phyloP scores from a whole-genome alignment of 352 stramenopile genomes.

The Phytophthora tubulina region DNA sequence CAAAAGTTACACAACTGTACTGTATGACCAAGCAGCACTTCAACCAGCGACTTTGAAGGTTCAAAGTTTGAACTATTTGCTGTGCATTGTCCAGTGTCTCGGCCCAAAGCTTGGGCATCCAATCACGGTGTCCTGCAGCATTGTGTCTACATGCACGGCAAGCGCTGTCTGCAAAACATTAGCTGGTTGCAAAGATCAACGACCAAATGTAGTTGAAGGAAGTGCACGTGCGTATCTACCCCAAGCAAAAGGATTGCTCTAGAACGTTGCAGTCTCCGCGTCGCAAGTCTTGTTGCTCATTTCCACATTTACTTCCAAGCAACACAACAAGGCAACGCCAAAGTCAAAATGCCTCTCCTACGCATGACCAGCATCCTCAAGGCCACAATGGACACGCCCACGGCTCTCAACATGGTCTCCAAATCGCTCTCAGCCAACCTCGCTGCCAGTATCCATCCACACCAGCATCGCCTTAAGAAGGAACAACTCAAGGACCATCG shows the following conservation, averaged over 20 bases:
- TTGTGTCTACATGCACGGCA: too few relatives aligned
- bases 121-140: too few relatives aligned
- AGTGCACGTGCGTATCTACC: conserved; percentile 22
- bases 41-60: too few relatives aligned
- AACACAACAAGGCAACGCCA: neutral
- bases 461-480: conserved; percentile 22
- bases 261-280: neutral
- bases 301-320: conserved; percentile 13
- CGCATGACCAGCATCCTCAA: conserved; percentile 37
- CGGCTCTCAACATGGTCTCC: conserved; percentile 29
- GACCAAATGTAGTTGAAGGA: neutral
- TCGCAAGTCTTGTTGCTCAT: neutral
- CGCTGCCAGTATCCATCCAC: conserved; percentile 25
- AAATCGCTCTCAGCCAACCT: conserved; percentile 32
- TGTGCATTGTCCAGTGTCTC: too few relatives aligned
- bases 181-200: too few relatives aligned
- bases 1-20: neutral
- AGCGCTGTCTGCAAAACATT: too few relatives aligned
- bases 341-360: conserved; percentile 24
- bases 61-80: too few relatives aligned
- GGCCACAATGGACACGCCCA: conserved; percentile 30
- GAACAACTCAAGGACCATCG: conserved; percentile 19
- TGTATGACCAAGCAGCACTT: too few relatives aligned
- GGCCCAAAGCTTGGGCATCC: too few relatives aligned
- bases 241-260: neutral